Conservation (phyloP, 108 stramenopile species). For the Fragilaria crotonensis region DNA sequence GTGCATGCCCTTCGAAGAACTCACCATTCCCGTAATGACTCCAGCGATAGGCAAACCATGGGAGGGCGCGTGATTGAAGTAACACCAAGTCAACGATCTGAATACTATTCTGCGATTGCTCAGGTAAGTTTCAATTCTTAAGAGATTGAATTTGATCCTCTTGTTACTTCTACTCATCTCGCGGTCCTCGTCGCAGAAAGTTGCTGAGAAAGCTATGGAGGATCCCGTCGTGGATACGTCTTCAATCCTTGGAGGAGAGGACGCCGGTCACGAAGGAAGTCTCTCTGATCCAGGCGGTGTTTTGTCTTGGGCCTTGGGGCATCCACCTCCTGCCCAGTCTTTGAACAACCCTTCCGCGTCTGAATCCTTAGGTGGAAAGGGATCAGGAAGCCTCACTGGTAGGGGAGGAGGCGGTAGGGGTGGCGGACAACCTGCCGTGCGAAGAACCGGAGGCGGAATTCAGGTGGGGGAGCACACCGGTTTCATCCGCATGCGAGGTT, state of each 20-base stretch:
- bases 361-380: neutral
- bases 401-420: constrained; percentile 3
- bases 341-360: neutral
- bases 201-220: too few relatives aligned
- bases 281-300: constrained; percentile 6
- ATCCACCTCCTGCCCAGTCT: constrained; percentile 6
- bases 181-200: too few relatives aligned
- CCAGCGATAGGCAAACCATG: constrained; percentile 77
- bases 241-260: constrained; percentile 6
- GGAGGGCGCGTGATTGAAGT: constrained; percentile 84
- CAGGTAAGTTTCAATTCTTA: constrained; percentile 43
- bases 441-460: constrained; percentile 71
- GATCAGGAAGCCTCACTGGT: neutral
- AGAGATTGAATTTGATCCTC: neutral
- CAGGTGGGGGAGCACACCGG: constrained; percentile 89
- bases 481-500: constrained; percentile 85
- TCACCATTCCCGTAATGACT: too few relatives aligned
- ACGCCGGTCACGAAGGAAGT: constrained; percentile 17
- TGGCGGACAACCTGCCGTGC: neutral
- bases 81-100: constrained; percentile 75
- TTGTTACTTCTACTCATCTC: constrained; percentile 1
- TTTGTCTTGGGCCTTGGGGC: constrained; percentile 3
- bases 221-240: too few relatives aligned
- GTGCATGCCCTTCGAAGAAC: too few relatives aligned
- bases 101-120: constrained; percentile 87